Evolutionary conservation across 148 eudicot species (phyloP).

Genomic region (Salicornia ramosissima): DNA sequence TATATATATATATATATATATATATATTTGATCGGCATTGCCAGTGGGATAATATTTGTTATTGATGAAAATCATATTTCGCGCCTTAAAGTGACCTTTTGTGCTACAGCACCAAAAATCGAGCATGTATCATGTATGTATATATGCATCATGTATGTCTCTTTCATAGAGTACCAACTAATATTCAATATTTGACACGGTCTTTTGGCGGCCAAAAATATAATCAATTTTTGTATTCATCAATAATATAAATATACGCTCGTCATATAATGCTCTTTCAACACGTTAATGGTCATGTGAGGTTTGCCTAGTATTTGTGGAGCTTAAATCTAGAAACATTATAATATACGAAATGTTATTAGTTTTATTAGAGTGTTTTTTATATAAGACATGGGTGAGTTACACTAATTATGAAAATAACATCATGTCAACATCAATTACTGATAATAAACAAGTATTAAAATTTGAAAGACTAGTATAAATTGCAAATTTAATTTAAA

Average conservation of each 20-base stretch:
- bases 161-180: constrained; percentile 10
- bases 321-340: not conserved
- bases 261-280: not conserved
- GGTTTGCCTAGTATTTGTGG: not conserved
- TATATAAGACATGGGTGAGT: no score
- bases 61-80: no score
- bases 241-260: no score
- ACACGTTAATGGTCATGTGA: constrained; percentile 1
- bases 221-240: constrained; percentile 2
- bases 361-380: no score
- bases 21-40: no score
- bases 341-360: no score
- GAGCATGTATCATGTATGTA: no score
- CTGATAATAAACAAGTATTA: not conserved
- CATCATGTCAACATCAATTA: not conserved
- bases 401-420: no score
- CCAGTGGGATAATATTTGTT: no score
- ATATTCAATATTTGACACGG: constrained; percentile 20
- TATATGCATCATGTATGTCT: constrained; percentile 14
- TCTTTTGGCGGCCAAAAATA: constrained; percentile 23
- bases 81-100: no score
- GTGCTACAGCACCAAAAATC: no score
- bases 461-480: not conserved
- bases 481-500: not conserved
- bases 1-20: no score